A percentile compares a stretch with the other conserved stretches of the same genome.
These are phyloP conservation scores for Dictyostelium intermedium DNA, from an alignment of 78 protist species.

Conservation along the genomic window DNA sequence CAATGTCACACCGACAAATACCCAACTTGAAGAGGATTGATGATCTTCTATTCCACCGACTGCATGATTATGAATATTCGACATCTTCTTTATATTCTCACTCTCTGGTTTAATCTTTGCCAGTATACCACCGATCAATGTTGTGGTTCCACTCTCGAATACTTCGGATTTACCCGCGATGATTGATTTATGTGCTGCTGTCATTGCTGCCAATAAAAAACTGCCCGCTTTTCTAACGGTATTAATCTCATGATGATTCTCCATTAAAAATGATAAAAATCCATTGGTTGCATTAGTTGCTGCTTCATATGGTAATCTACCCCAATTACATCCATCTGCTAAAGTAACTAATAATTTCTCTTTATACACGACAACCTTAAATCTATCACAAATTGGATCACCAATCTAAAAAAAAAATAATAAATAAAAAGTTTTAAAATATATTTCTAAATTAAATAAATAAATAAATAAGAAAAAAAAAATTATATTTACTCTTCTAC, in stretches of 20 bases:
- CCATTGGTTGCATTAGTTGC: slow-evolving; percentile 77
- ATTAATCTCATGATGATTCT: slow-evolving; percentile 64
- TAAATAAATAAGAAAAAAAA: too few relatives aligned
- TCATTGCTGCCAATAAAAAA: slow-evolving; percentile 65
- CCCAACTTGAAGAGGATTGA: slow-evolving; percentile 15
- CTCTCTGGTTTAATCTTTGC: slow-evolving; percentile 16
- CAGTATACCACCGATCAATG: slow-evolving; percentile 81
- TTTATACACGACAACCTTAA: slow-evolving; percentile 24
- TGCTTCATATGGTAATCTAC: slow-evolving; percentile 79
- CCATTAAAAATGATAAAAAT: slow-evolving; percentile 45
- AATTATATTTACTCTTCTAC: slow-evolving; percentile 25
- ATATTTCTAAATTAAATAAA: background rate
- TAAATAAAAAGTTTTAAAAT: background rate
- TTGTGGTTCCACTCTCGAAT: slow-evolving; percentile 81
- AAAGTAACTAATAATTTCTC: slow-evolving; percentile 50
- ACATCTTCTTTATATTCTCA: background rate
- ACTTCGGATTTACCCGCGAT: slow-evolving; percentile 55
- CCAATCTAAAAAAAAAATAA: slow-evolving; percentile 6
- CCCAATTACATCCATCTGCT: slow-evolving; percentile 87
- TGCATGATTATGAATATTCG: background rate
- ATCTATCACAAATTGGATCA: slow-evolving; percentile 76
- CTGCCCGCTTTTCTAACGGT: slow-evolving; percentile 69
- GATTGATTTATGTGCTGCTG: slow-evolving; percentile 61
- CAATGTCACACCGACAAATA: slow-evolving; percentile 58
- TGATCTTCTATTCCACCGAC: background rate